Percentiles rank a stretch among this genome's conserved stretches.
These are phyloP conservation scores for Cytospora piceicola DNA, from an alignment of 2,329 filamentous ascomycete species.

Conservation along the genomic window DNA sequence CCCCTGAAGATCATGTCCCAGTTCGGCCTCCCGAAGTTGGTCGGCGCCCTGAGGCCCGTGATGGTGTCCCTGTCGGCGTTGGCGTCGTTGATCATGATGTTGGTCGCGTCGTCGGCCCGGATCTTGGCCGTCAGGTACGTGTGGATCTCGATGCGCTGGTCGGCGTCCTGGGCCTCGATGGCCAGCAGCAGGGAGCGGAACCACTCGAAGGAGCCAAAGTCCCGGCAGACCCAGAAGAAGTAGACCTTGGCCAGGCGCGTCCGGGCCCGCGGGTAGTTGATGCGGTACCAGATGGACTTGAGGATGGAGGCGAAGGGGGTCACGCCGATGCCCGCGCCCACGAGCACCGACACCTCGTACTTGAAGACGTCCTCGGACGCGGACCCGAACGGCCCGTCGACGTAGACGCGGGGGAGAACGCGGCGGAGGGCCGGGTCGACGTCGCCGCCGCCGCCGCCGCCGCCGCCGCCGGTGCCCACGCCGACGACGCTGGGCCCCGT, in stretches of 20 bases:
- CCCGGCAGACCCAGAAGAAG: slow-evolving; percentile 91
- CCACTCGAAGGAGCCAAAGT: slow-evolving; percentile 89
- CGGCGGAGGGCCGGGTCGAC: slow-evolving; percentile 73
- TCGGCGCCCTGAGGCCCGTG: slow-evolving; percentile 78
- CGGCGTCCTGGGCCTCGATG: slow-evolving; percentile 83
- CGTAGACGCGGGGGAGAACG: slow-evolving; percentile 77
- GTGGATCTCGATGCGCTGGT: slow-evolving; percentile 85
- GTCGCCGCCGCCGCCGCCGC: slow-evolving; percentile 53
- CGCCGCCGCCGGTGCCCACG: slow-evolving; percentile 57
- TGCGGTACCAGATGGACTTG: slow-evolving; percentile 92
- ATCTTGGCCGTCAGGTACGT: slow-evolving; percentile 88
- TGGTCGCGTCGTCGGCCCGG: slow-evolving; percentile 82
- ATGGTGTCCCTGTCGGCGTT: slow-evolving; percentile 84
- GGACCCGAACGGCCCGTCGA: slow-evolving; percentile 84
- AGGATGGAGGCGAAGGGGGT: slow-evolving; percentile 87
- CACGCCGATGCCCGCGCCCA: slow-evolving; percentile 81
- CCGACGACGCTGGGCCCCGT: slow-evolving; percentile 70
- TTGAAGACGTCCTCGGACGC: slow-evolving; percentile 90
- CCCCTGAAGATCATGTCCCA: slow-evolving; percentile 90
- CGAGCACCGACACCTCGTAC: slow-evolving; percentile 79
- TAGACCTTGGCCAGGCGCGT: slow-evolving; percentile 83
- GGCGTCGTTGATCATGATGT: slow-evolving; percentile 92
- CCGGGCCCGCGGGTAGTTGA: slow-evolving; percentile 83
- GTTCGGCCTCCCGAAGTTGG: slow-evolving; percentile 84
- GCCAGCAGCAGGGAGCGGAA: slow-evolving; percentile 82